Evolutionary conservation across 306 rosid genomes (phyloP), one percentile per base, ranked within the genome.

Genomic region (Arachis hypogaea): DNA sequence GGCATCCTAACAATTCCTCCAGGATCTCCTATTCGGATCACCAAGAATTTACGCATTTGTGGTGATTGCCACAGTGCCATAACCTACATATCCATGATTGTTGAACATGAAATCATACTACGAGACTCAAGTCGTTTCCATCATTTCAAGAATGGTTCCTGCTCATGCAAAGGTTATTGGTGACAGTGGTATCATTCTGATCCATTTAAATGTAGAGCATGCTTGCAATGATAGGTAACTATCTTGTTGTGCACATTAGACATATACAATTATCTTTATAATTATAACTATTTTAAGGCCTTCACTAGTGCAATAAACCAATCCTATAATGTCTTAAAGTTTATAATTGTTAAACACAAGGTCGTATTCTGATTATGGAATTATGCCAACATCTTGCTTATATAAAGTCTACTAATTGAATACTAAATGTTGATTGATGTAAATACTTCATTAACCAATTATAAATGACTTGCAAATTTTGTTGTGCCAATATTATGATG

Each of bases 81-180:
- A 16, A 87, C 87, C 62, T 90, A 80, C 81, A 84, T 93, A 74
- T 93, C 98, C 68, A 90, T 30, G 86, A 81, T 93, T 45, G 46
- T 90, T 80, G 93, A 84, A 55, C 84, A 84, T 75, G 97, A 90
- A 76, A 87, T 90, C 87, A 86, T 93, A 76, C 75, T 93, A 55
- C 84, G 98, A 84, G 97, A 93, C 63, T 86, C 98, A 2, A 88
- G 89, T 71, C 96, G 95, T 41, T 93, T 93, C 81, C 98, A 93
- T 85, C 98, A 90, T 93, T 90, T 90, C 77, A 84, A 78, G 82
- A 87, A 88, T 0, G 97, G 97, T 60, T 88, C 87, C 9, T 93
- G 96, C 79, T 83, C 97, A 2, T 93, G 97, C 80, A 80, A 76
- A 79, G 91, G 89, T 70, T 93, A 88, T 79, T 93, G 96, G 97